Conservation (phyloP, 495 filamentous ascomycete species). For the Neurospora tetrasperma region DNA sequence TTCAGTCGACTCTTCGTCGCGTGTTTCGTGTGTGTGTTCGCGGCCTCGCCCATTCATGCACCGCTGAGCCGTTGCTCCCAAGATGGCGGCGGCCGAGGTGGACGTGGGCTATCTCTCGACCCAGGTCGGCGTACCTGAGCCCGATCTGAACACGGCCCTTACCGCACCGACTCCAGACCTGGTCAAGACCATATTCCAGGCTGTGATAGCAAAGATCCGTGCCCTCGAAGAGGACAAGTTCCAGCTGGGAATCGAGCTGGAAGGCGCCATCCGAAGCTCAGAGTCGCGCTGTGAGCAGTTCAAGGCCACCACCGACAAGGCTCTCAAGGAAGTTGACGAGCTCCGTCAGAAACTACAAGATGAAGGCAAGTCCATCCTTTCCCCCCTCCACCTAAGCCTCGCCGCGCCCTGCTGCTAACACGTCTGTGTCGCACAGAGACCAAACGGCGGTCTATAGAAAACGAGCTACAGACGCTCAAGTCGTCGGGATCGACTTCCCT, state of each 20-base stretch:
- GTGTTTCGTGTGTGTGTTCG: neutral
- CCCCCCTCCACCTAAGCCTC: neutral
- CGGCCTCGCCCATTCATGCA: conserved; percentile 9
- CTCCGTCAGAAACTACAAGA: conserved; percentile 66
- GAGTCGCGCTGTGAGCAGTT: conserved; percentile 73
- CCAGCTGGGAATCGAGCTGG: conserved; percentile 80
- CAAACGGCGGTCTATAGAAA: conserved; percentile 47
- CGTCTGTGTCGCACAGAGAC: conserved; percentile 19
- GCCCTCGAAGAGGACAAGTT: conserved; percentile 83
- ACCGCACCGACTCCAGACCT: conserved; percentile 70
- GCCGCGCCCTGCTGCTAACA: conserved; percentile 7
- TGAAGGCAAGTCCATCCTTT: conserved; percentile 52
- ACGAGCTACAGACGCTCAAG: conserved; percentile 70
- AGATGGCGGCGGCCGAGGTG: conserved; percentile 65
- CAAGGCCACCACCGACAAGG: conserved; percentile 71
- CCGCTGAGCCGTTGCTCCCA: conserved; percentile 19
- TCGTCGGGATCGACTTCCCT: conserved; percentile 63
- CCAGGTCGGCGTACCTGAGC: conserved; percentile 62
- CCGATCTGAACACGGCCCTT: conserved; percentile 51
- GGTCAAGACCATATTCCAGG: conserved; percentile 55
- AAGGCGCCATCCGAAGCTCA: conserved; percentile 69
- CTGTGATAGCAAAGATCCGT: conserved; percentile 61
- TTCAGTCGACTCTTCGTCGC: neutral
- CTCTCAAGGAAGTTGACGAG: conserved; percentile 66
- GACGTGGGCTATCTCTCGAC: conserved; percentile 67